Percentiles rank a stretch among this genome's conserved stretches.
Conservation (phyloP, 148 eudicot species). For the Nepenthes gracilis region DNA sequence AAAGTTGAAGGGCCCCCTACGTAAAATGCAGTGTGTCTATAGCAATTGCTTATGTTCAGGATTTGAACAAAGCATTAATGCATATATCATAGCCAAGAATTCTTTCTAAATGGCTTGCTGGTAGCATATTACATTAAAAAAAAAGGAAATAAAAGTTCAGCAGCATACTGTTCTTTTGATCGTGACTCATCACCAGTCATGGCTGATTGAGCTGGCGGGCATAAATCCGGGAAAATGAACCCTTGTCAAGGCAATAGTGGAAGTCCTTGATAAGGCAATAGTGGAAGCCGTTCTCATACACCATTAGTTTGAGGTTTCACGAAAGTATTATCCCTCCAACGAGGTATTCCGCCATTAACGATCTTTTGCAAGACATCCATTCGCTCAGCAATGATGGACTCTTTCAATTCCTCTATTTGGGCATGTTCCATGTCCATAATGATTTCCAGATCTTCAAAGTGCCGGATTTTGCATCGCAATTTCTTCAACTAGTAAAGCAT, state of each 20-base stretch:
- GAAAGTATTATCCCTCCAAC: slow-evolving; percentile 25
- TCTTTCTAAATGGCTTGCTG: neutral
- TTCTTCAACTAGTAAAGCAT: slow-evolving; percentile 50
- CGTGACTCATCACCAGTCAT: neutral
- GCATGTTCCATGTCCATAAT: slow-evolving; percentile 63
- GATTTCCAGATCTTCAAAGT: slow-evolving; percentile 49
- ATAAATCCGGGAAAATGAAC: too few relatives aligned
- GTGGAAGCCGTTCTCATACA: neutral
- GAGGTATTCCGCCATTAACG: slow-evolving; percentile 39
- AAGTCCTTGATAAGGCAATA: too few relatives aligned
- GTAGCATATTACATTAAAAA: neutral
- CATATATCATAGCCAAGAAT: neutral
- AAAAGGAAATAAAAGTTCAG: neutral
- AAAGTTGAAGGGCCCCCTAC: too few relatives aligned
- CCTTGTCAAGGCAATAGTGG: too few relatives aligned
- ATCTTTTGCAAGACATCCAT: slow-evolving; percentile 30
- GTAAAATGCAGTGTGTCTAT: too few relatives aligned
- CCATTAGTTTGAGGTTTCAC: slow-evolving; percentile 14
- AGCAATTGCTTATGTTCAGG: too few relatives aligned
- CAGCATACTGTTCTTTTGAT: neutral
- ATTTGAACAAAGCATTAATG: too few relatives aligned
- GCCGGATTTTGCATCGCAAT: slow-evolving; percentile 48
- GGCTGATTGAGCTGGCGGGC: neutral
- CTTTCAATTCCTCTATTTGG: slow-evolving; percentile 53
- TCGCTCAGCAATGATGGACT: slow-evolving; percentile 42